Conservation (phyloP, 768 basidiomycete genomes). For the Stropharia rugosoannulata region DNA sequence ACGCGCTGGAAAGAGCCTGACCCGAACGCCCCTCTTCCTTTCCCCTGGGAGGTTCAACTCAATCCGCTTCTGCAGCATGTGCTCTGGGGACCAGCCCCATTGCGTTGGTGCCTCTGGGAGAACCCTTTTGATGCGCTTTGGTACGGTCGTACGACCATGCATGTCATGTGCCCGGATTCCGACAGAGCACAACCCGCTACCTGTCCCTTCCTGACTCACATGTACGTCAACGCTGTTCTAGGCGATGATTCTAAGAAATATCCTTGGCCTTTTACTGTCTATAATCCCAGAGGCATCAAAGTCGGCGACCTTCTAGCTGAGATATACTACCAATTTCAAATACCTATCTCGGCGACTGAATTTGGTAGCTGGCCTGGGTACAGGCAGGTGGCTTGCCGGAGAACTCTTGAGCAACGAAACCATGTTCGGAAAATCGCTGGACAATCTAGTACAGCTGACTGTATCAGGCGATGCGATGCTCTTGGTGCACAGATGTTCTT, state of each 20-base stretch:
- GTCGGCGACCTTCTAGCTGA: constrained; percentile 50
- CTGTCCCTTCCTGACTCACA: constrained; percentile 53
- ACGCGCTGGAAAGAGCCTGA: constrained; percentile 41
- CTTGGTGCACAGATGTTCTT: constrained; percentile 49
- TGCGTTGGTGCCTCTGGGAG: constrained; percentile 49
- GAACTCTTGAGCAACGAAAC: constrained; percentile 29
- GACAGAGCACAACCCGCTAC: constrained; percentile 64
- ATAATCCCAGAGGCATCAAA: constrained; percentile 45
- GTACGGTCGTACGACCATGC: constrained; percentile 26
- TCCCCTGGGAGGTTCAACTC: constrained; percentile 50
- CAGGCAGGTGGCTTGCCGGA: constrained; percentile 28
- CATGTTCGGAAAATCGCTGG: constrained; percentile 3
- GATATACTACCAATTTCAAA: constrained; percentile 44
- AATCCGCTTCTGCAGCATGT: constrained; percentile 57
- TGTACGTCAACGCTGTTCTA: constrained; percentile 54
- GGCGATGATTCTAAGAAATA: constrained; percentile 48
- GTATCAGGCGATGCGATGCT: constrained; percentile 42
- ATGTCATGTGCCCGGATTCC: constrained; percentile 29
- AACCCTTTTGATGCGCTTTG: constrained; percentile 21
- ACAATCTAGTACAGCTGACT: constrained; percentile 15
- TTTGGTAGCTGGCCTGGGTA: constrained; percentile 31
- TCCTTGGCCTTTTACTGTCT: constrained; percentile 56
- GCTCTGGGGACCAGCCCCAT: constrained; percentile 34
- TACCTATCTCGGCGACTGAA: constrained; percentile 33
- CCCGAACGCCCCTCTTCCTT: constrained; percentile 36